These are phyloP conservation scores for Typha latifolia DNA, from an alignment of 176 grass and related monocot genomes.

Conservation along the genomic window DNA sequence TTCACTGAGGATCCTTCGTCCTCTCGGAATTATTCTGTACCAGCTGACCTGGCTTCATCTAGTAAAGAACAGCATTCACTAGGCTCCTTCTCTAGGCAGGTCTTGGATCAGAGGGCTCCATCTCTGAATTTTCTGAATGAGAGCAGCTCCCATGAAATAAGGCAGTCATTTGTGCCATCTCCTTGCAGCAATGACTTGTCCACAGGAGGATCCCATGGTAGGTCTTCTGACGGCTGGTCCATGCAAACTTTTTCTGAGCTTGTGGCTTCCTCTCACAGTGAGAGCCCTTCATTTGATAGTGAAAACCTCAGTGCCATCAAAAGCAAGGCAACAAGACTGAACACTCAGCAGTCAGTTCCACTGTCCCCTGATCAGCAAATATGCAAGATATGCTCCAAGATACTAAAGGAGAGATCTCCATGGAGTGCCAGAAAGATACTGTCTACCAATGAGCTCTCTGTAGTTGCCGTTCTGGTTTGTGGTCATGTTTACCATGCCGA, in stretches of 20 bases:
- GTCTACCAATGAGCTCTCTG: conserved; percentile 12
- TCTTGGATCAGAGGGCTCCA: too few species aligned
- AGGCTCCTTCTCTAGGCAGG: too few species aligned
- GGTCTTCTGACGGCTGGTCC: conserved; percentile 16
- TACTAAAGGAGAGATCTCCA: conserved; percentile 23
- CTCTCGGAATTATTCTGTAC: too few species aligned
- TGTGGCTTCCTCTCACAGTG: conserved; percentile 35
- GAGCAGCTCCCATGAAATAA: too few species aligned
- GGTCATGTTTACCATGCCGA: conserved; percentile 33
- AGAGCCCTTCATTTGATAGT: conserved; percentile 22
- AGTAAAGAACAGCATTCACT: too few species aligned
- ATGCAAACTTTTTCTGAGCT: conserved; percentile 41
- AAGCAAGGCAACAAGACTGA: conserved; percentile 8
- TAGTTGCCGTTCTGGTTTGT: conserved; percentile 33
- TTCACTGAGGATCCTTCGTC: too few species aligned
- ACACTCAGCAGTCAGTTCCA: conserved; percentile 6
- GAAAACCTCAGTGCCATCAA: conserved; percentile 22
- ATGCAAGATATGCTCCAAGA: conserved; percentile 33
- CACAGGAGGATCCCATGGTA: background rate
- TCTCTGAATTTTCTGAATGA: too few species aligned
- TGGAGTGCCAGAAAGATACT: conserved; percentile 12
- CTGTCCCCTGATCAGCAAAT: background rate
- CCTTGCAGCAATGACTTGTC: too few species aligned
- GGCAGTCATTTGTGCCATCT: too few species aligned
- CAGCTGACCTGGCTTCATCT: too few species aligned